Evolutionary conservation across 495 filamentous ascomycete genomes (phyloP).

Genomic region (Trichoderma orchidacearum): DNA sequence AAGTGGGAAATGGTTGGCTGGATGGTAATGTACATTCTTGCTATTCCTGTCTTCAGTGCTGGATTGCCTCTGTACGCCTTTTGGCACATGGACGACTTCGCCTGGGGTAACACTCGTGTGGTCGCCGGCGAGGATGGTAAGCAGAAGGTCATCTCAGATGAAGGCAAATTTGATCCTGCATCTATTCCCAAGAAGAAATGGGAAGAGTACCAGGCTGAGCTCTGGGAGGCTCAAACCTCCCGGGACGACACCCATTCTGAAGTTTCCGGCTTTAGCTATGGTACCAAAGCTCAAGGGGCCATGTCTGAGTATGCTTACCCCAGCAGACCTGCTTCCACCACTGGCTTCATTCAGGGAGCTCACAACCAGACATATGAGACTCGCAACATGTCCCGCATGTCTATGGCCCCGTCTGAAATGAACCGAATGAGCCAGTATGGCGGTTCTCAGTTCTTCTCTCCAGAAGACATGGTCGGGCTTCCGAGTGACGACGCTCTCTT

Average conservation of each 20-base stretch:
- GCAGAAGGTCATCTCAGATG: conserved; percentile 88
- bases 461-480: conserved; percentile 39
- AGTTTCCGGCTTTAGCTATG: conserved; percentile 80
- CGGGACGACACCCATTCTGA: conserved; percentile 79
- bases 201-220: conserved; percentile 96
- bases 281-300: conserved; percentile 52
- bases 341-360: conserved; percentile 33
- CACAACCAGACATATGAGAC: conserved; percentile 16
- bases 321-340: conserved; percentile 61
- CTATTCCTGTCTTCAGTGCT: conserved; percentile 84
- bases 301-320: conserved; percentile 50
- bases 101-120: conserved; percentile 92
- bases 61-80: conserved; percentile 89
- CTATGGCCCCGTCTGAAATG: conserved; percentile 66
- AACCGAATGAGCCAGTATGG: conserved; percentile 38
- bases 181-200: conserved; percentile 94
- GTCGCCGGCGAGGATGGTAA: conserved; percentile 92
- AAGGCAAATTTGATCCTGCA: conserved; percentile 93
- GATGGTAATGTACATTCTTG: conserved; percentile 93
- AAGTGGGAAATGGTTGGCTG: conserved; percentile 99
- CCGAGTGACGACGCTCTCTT: conserved; percentile 83
- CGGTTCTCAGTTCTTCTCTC: conserved; percentile 22
- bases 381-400: conserved; percentile 50
- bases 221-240: conserved; percentile 85
- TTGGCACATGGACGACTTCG: conserved; percentile 99